A percentile compares a stretch with the other conserved stretches of the same genome.
Evolutionary conservation across 257 asterid genomes (phyloP).

Genomic region (Apocynum venetum): DNA sequence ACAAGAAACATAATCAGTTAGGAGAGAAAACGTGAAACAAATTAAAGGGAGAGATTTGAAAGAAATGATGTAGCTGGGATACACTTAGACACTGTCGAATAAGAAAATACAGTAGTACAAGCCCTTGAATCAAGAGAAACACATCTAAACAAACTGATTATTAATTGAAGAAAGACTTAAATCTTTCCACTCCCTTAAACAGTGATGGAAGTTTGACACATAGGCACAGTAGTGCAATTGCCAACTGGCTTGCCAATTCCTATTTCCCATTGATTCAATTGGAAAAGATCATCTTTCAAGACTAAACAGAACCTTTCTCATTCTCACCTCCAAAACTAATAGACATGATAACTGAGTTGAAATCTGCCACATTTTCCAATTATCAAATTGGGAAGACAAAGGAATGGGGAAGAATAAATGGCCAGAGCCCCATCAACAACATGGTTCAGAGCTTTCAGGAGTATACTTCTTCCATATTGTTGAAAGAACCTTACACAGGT

Average conservation of each 20-base stretch:
- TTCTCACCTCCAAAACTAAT: not conserved
- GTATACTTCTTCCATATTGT: not conserved
- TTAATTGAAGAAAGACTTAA: not conserved
- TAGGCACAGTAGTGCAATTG: not conserved
- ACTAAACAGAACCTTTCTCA: not conserved
- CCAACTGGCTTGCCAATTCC: not conserved
- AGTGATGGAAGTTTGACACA: not conserved
- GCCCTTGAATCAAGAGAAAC: not conserved
- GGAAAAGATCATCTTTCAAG: not conserved
- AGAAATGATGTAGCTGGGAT: not conserved
- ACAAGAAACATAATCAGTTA: slow-evolving; percentile 6
- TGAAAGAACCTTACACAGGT: not conserved
- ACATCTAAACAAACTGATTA: not conserved
- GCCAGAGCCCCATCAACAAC: not conserved
- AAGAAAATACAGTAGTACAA: no score
- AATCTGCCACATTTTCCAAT: not conserved
- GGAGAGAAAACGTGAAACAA: not conserved
- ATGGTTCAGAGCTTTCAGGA: not conserved
- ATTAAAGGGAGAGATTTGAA: not conserved
- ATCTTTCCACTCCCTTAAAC: no score
- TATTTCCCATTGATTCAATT: slow-evolving; percentile 2
- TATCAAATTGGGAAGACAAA: not conserved
- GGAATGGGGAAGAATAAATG: not conserved
- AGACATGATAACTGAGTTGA: not conserved
- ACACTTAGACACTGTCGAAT: no score